Evolutionary conservation across 2,329 filamentous ascomycete species (phyloP).

Genomic region (Rugonectria rugulosa): DNA sequence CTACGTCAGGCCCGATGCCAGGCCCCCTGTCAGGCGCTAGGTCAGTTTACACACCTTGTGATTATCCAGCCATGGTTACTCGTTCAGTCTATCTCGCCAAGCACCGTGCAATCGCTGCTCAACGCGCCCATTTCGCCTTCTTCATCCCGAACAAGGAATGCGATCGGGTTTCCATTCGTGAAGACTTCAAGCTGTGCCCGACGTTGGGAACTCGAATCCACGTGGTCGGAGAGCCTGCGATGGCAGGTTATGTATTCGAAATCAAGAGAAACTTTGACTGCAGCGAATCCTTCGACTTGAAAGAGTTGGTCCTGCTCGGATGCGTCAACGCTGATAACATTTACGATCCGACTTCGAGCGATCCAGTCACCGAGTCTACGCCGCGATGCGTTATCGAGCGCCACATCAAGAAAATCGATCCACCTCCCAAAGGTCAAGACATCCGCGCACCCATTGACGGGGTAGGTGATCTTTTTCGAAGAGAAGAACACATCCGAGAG

Average conservation of each 20-base stretch:
- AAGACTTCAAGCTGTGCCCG: neutral
- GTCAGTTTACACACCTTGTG: no score
- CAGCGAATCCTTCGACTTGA: neutral
- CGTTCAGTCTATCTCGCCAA: neutral
- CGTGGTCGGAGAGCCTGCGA: neutral
- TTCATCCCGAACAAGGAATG: neutral
- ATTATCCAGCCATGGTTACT: no score
- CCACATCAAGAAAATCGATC: neutral
- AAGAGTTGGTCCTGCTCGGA: neutral
- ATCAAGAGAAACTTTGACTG: neutral
- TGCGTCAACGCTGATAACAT: neutral
- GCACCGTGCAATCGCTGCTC: neutral
- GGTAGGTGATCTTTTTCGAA: neutral
- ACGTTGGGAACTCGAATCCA: neutral
- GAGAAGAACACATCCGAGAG: neutral
- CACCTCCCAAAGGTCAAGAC: neutral
- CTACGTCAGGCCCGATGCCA: no score
- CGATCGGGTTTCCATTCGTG: neutral
- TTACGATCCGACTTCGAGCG: neutral
- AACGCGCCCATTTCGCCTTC: neutral
- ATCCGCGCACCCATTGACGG: neutral
- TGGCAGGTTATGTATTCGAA: neutral
- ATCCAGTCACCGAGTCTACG: no score
- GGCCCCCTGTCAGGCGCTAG: no score
- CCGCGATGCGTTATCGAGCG: no score